Conservation (phyloP, 495 filamentous ascomycete genomes). For the Hypoxylon fuscum region DNA sequence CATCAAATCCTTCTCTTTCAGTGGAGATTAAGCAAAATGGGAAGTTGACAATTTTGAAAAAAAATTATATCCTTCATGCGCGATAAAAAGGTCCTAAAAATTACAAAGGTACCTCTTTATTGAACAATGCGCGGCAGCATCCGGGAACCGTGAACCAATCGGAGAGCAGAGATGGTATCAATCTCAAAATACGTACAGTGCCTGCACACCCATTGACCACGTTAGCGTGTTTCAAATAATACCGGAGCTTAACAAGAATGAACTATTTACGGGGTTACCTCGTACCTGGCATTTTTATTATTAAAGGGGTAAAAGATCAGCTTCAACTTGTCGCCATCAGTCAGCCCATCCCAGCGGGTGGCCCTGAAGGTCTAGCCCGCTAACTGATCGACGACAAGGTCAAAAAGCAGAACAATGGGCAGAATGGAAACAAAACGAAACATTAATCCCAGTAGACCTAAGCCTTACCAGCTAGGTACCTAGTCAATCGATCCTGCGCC, state of each 20-base stretch:
- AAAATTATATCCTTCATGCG: neutral
- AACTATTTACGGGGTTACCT: conserved; percentile 6
- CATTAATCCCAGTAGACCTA: conserved; percentile 4
- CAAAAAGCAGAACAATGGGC: too few species aligned
- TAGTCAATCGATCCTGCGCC: conserved; percentile 7
- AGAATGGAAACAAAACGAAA: conserved; percentile 36
- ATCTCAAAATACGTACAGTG: too few species aligned
- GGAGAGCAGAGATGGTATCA: conserved; percentile 5
- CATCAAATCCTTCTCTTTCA: neutral
- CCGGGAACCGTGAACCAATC: conserved; percentile 23
- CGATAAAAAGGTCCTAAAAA: neutral
- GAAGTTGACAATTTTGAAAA: neutral
- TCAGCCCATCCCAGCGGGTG: conserved; percentile 9
- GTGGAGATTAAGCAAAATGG: neutral
- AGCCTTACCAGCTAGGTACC: neutral
- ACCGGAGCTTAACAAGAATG: conserved; percentile 17
- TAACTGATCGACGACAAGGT: conserved; percentile 18
- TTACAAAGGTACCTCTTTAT: neutral
- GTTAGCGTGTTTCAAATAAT: conserved; percentile 33
- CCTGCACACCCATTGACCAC: too few species aligned
- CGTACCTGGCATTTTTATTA: conserved; percentile 16
- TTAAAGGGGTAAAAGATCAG: conserved; percentile 39
- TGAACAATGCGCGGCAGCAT: conserved; percentile 23
- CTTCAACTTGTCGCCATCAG: conserved; percentile 5
- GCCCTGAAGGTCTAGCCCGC: conserved; percentile 5